phyloP scores from a whole-genome alignment of 129 eudicot genomes.

The Ambrosia artemisiifolia region DNA sequence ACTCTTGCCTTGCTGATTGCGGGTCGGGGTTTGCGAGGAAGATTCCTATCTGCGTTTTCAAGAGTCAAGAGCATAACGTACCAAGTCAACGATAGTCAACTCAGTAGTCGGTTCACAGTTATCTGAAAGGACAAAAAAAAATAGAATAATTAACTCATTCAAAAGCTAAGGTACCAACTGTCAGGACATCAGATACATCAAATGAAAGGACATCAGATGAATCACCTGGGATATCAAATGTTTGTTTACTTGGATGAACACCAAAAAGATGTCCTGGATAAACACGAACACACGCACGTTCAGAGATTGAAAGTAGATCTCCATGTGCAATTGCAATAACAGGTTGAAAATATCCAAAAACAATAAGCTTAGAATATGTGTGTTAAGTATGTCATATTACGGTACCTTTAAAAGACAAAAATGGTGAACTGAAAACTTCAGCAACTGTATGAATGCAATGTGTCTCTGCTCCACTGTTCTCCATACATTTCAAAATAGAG shows the following conservation, averaged over 20 bases:
- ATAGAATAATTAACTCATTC: not conserved
- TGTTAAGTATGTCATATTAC: not conserved
- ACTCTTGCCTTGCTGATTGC: slow-evolving; percentile 33
- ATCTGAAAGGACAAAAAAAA: slow-evolving; percentile 40
- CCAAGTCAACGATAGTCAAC: slow-evolving; percentile 54
- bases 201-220: not conserved
- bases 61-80: slow-evolving; percentile 71
- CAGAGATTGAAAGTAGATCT: slow-evolving; percentile 63
- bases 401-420: slow-evolving; percentile 72
- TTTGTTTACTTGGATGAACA: slow-evolving; percentile 61
- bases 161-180: not conserved
- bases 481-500: slow-evolving; percentile 56
- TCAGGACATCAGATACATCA: not conserved
- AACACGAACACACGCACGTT: slow-evolving; percentile 61
- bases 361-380: not conserved
- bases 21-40: slow-evolving; percentile 43
- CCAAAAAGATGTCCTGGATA: slow-evolving; percentile 65
- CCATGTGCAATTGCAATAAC: slow-evolving; percentile 84
- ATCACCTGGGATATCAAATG: slow-evolving; percentile 83
- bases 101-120: slow-evolving; percentile 42
- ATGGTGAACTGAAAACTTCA: slow-evolving; percentile 40
- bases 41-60: slow-evolving; percentile 78
- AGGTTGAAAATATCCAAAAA: slow-evolving; percentile 34
- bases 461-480: slow-evolving; percentile 34
- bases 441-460: slow-evolving; percentile 38